A percentile compares a stretch with the other conserved stretches of the same genome.
phyloP scores from a whole-genome alignment of 2,329 filamentous ascomycete species.

The Neonectria faginata region DNA sequence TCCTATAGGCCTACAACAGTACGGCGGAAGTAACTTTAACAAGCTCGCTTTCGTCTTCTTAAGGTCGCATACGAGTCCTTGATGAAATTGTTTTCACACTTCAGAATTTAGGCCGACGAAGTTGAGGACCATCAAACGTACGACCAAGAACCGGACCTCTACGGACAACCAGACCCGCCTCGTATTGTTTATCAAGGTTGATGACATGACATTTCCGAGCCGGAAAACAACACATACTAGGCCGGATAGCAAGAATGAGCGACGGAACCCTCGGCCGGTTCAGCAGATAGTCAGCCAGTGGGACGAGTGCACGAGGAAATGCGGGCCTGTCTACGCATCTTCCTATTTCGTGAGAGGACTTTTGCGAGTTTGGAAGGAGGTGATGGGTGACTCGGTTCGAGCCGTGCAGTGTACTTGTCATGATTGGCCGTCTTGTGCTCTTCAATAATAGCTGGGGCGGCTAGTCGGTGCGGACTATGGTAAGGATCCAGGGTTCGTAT shows the following conservation, averaged over 20 bases:
- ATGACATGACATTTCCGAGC: not conserved
- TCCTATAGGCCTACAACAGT: too few species aligned
- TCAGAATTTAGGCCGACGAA: not conserved
- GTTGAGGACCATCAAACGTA: not conserved
- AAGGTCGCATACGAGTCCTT: too few species aligned
- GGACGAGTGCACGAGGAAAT: not conserved
- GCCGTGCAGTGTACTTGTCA: not conserved
- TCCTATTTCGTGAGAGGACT: not conserved
- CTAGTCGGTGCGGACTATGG: not conserved
- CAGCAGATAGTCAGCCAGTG: not conserved
- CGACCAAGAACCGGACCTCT: not conserved
- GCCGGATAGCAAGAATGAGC: not conserved
- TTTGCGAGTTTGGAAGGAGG: conserved; percentile 1
- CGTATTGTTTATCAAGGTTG: not conserved
- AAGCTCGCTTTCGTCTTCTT: too few species aligned
- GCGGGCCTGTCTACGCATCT: not conserved
- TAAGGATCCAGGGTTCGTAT: not conserved
- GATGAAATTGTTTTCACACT: too few species aligned
- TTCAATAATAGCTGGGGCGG: not conserved
- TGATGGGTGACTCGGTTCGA: not conserved
- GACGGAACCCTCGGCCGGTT: not conserved
- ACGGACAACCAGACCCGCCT: not conserved
- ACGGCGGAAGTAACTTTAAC: too few species aligned
- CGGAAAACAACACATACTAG: not conserved
- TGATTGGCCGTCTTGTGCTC: too few species aligned